Conservation (phyloP, 2,329 filamentous ascomycete species). For the Aspergillus sp. region DNA sequence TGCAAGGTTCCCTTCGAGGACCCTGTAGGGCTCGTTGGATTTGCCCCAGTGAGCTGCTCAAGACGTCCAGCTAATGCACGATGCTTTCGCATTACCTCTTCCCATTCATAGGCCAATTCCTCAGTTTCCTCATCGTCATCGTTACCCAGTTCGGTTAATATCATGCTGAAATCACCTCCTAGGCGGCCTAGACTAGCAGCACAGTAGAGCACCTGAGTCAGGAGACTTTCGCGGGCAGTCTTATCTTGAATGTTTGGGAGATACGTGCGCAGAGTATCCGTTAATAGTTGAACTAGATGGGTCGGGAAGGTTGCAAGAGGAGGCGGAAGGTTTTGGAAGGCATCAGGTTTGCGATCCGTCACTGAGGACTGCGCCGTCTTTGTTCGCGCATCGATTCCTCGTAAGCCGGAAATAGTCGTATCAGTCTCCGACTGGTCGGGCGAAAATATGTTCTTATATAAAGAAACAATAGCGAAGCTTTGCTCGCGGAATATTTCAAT, state of each 20-base stretch:
- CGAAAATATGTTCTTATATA: slow-evolving; percentile 88
- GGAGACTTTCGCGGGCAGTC: slow-evolving; percentile 76
- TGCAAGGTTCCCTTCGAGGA: slow-evolving; percentile 18
- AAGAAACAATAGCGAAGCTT: slow-evolving; percentile 90
- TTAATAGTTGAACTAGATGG: slow-evolving; percentile 77
- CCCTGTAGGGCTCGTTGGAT: slow-evolving; percentile 14
- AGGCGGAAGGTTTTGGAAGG: slow-evolving; percentile 62
- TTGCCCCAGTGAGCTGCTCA: slow-evolving; percentile 39
- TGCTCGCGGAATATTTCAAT: slow-evolving; percentile 98
- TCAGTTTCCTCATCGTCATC: slow-evolving; percentile 43
- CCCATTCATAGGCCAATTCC: slow-evolving; percentile 66
- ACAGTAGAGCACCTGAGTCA: slow-evolving; percentile 92
- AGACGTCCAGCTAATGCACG: slow-evolving; percentile 73
- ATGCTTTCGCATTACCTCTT: slow-evolving; percentile 84
- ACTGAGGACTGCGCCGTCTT: slow-evolving; percentile 22
- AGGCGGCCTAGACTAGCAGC: slow-evolving; percentile 85
- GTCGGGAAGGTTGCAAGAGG: slow-evolving; percentile 81
- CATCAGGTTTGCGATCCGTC: slow-evolving; percentile 27
- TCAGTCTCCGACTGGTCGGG: slow-evolving; percentile 48
- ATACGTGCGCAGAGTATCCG: slow-evolving; percentile 72
- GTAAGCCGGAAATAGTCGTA: slow-evolving; percentile 24
- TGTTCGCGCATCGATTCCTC: slow-evolving; percentile 28
- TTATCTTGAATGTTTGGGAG: slow-evolving; percentile 79
- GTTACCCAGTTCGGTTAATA: slow-evolving; percentile 64
- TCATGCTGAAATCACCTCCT: slow-evolving; percentile 88